Percentiles rank a stretch among this genome's conserved stretches.
Conservation (phyloP, 176 grass and related monocot genomes). For the Bromus sterilis region DNA sequence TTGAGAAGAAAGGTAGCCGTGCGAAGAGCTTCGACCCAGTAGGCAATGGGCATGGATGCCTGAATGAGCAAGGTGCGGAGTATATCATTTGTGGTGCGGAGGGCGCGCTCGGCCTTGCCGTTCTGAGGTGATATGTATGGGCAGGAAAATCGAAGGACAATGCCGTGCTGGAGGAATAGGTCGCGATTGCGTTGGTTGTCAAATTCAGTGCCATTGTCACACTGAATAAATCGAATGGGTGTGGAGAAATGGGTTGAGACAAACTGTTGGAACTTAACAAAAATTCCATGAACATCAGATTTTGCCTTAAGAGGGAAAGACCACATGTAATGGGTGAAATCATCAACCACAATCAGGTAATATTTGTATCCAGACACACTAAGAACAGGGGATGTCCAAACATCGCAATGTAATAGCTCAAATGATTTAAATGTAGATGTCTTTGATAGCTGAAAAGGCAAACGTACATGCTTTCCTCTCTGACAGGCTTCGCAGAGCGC, state of each 20-base stretch:
- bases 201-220: not conserved
- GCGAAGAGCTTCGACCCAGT: too few species aligned
- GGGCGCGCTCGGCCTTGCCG: not conserved
- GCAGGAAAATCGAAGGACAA: not conserved
- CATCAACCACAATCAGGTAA: too few species aligned
- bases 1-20: too few species aligned
- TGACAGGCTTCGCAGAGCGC: too few species aligned
- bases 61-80: too few species aligned
- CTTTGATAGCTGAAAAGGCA: too few species aligned
- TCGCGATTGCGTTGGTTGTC: not conserved
- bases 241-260: not conserved
- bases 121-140: not conserved
- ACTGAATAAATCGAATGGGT: not conserved
- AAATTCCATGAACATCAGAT: not conserved
- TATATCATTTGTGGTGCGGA: not conserved
- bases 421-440: too few species aligned
- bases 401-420: not conserved
- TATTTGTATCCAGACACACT: too few species aligned
- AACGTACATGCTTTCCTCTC: too few species aligned
- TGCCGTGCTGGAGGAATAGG: not conserved
- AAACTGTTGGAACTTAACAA: rapidly evolving
- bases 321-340: too few species aligned
- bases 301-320: not conserved
- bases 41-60: too few species aligned
- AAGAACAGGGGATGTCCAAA: too few species aligned